Conservation (phyloP, 257 asterid genomes). For the Forsythia suspensa region DNA sequence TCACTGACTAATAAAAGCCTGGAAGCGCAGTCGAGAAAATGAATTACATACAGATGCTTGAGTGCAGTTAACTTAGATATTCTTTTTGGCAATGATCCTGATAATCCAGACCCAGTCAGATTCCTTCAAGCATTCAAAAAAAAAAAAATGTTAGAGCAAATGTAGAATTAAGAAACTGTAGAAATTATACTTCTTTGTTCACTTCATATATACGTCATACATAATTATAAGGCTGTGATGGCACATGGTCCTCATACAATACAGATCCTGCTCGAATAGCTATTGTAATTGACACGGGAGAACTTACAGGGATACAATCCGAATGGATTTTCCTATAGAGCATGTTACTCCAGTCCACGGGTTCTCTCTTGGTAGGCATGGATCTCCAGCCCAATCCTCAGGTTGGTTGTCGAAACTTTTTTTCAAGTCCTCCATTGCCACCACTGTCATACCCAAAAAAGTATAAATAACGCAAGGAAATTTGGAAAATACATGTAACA, state of each 20-base stretch:
- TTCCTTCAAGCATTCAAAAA: conserved; percentile 48
- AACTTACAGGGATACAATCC: conserved; percentile 68
- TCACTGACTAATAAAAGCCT: neutral
- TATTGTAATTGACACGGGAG: neutral
- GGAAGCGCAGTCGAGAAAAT: neutral
- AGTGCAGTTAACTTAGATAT: conserved; percentile 64
- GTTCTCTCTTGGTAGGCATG: conserved; percentile 64
- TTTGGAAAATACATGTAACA: neutral
- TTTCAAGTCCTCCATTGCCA: conserved; percentile 55
- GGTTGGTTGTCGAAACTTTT: conserved; percentile 39
- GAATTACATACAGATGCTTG: conserved; percentile 58
- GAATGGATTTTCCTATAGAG: conserved; percentile 26
- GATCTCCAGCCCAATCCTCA: conserved; percentile 89
- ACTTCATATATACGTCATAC: neutral
- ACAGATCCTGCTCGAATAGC: neutral
- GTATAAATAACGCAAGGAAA: neutral
- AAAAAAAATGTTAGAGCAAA: neutral
- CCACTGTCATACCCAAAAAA: conserved; percentile 37
- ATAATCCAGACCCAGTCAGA: conserved; percentile 57
- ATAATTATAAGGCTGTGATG: neutral
- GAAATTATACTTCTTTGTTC: neutral
- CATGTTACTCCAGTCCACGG: conserved; percentile 81
- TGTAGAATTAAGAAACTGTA: neutral
- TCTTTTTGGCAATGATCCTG: conserved; percentile 56
- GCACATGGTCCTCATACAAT: neutral